phyloP scores from a whole-genome alignment of 1,284 basidiomycete species.

The Xanthoconium separans region DNA sequence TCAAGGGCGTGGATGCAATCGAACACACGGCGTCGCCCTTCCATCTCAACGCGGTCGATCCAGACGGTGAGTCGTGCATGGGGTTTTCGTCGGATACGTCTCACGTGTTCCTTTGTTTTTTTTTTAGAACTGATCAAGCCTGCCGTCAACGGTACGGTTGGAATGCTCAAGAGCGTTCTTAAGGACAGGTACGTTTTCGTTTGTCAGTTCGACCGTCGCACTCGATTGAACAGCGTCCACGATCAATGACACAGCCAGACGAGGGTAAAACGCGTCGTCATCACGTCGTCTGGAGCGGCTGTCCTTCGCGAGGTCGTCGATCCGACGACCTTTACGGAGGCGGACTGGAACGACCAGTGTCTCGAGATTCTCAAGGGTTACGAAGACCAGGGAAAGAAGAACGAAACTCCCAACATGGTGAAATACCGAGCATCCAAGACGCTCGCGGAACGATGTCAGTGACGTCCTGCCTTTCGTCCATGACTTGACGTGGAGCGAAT shows the following conservation, averaged over 20 bases:
- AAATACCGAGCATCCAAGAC: conserved; percentile 67
- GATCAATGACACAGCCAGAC: conserved; percentile 23
- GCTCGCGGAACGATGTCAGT: conserved; percentile 60
- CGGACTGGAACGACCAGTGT: conserved; percentile 67
- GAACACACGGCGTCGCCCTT: conserved; percentile 53
- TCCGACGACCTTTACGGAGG: conserved; percentile 38
- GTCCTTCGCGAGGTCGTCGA: conserved; percentile 36
- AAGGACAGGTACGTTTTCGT: neutral
- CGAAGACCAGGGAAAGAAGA: conserved; percentile 45
- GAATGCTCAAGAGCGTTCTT: conserved; percentile 51
- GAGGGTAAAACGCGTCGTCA: conserved; percentile 62
- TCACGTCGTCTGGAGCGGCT: conserved; percentile 59
- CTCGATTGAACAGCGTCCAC: neutral
- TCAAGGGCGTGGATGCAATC: conserved; percentile 61
- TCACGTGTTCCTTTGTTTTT: neutral
- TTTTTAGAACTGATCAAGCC: conserved; percentile 55
- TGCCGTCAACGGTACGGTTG: conserved; percentile 61
- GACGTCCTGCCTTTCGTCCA: neutral
- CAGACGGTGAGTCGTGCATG: conserved; percentile 32
- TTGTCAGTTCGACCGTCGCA: neutral
- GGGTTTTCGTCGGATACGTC: neutral
- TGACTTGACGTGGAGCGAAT: neutral
- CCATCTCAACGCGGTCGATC: conserved; percentile 38
- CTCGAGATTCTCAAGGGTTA: conserved; percentile 53
- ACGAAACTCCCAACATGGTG: conserved; percentile 38